Base-by-base conservation (phyloP, 805 yeast genomes). In the Spathaspora gorwiae region DNA sequence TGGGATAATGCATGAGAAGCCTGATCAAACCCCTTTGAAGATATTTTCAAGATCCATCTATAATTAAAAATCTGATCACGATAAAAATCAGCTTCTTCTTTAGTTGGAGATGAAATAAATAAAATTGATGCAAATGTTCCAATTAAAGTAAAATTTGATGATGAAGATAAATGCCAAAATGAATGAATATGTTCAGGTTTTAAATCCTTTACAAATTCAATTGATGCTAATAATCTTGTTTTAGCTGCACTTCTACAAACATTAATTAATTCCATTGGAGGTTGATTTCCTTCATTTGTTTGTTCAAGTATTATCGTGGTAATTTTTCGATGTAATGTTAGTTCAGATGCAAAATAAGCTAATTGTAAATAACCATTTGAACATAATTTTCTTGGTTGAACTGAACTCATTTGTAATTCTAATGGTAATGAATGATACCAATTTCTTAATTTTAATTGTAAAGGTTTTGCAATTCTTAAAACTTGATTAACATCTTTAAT, bases 161-260 rank as follows among this genome's bases (percentile, higher is more conserved):
- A 75, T 0, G 96, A 79, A 1, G 90, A 80, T 1, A 90, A 79
- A 64, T 87, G 94, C 97, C 97, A 90, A 61, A 89, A 90, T 9
- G 95, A 80, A 59, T 83, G 90, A 40, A 88, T 74, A 57, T 89
- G 95, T 53, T 89, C 96, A 8, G 85, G 83, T 53, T 82, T 83
- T 60, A 90, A 72, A 48, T 81, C 84, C 41, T 83, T 69, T 8
- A 87, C 82, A 61, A 88, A 86, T 44, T 86, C 94, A 48, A 87
- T 79, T 0, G 96, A 87, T 0, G 96, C 96, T 7, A 79, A 65
- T 13, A 90, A 70, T 56, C 98, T 71, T 1, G 95, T 84, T 47
- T 76, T 80, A 1, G 97, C 97, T 0, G 97, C 96, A 27, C 83
- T 72, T 37, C 96, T 75, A 60, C 97, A 89, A 1, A 90, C 90